phyloP scores from a whole-genome alignment of 192 early-diverging fungal species.

The Phlyctochytrium planicorne region DNA sequence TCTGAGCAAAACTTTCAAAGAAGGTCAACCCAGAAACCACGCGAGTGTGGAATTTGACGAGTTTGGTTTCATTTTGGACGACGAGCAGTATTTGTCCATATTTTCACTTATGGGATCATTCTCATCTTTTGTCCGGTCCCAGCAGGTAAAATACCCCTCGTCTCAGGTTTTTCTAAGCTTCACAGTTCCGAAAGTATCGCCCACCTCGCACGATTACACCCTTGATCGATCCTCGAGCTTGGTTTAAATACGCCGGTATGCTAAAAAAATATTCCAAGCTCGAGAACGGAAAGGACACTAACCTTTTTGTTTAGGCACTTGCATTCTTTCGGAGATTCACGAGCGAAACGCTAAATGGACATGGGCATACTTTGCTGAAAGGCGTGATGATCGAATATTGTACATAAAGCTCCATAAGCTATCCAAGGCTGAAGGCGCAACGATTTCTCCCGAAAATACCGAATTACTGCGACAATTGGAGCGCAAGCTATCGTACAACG shows the following conservation, averaged over 20 bases:
- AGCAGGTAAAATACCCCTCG: slow-evolving; percentile 49
- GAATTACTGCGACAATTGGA: slow-evolving; percentile 67
- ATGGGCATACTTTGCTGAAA: slow-evolving; percentile 77
- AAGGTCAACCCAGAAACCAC: slow-evolving; percentile 55
- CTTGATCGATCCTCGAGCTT: slow-evolving; percentile 77
- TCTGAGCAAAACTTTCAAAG: slow-evolving; percentile 70
- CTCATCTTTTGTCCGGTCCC: slow-evolving; percentile 73
- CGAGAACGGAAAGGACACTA: too few relatives aligned
- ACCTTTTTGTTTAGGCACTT: slow-evolving; percentile 61
- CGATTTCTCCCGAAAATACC: slow-evolving; percentile 47
- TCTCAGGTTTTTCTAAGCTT: not conserved
- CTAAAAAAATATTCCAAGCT: too few relatives aligned
- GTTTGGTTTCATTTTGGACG: slow-evolving; percentile 86
- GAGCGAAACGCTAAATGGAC: slow-evolving; percentile 81
- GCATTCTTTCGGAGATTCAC: slow-evolving; percentile 84
- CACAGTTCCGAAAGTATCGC: slow-evolving; percentile 77
- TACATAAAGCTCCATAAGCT: slow-evolving; percentile 78
- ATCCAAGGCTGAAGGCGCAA: slow-evolving; percentile 41
- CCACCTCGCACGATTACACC: slow-evolving; percentile 83
- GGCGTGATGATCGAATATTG: slow-evolving; percentile 72
- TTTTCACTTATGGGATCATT: slow-evolving; percentile 80
- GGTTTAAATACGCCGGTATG: slow-evolving; percentile 64
- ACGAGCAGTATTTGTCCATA: slow-evolving; percentile 83
- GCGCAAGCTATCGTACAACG: slow-evolving; percentile 77
- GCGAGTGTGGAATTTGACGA: slow-evolving; percentile 84